A percentile compares a stretch with the other conserved stretches of the same genome.
Evolutionary conservation across 148 eudicot genomes (phyloP).

Genomic region (Fagopyrum homotropicum): DNA sequence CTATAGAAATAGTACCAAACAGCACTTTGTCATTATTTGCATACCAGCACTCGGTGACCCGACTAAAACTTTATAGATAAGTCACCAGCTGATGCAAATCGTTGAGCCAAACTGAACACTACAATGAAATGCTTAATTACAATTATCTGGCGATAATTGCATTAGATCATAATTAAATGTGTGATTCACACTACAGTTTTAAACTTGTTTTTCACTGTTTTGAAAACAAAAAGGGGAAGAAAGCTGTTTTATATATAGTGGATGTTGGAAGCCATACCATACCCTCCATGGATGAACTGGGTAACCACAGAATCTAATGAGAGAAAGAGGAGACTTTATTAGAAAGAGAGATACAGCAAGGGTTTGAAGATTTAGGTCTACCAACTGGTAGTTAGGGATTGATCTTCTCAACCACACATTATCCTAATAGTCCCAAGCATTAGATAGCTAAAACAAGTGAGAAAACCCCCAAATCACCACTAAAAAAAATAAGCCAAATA

Average conservation of each 20-base stretch:
- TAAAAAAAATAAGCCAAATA: background rate
- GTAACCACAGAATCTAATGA: background rate
- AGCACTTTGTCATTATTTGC: too few relatives aligned
- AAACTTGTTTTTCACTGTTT: background rate
- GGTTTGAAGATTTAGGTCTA: constrained; percentile 8
- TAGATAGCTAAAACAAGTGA: background rate
- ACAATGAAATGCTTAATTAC: background rate
- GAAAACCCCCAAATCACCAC: background rate
- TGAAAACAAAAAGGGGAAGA: background rate
- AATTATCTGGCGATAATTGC: background rate
- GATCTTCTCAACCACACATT: constrained; percentile 7
- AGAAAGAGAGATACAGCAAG: background rate
- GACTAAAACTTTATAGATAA: too few relatives aligned
- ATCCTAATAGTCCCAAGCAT: background rate
- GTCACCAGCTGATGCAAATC: background rate
- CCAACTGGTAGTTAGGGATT: constrained; percentile 15
- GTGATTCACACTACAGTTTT: background rate
- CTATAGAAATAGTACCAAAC: too few relatives aligned
- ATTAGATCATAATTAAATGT: background rate
- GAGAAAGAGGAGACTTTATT: background rate
- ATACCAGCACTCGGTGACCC: too few relatives aligned
- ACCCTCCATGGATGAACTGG: background rate
- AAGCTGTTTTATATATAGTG: background rate
- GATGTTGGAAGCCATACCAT: background rate
- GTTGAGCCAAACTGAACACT: background rate